Base-by-base conservation (phyloP, 495 filamentous ascomycete genomes). In the Tuber umbilicatum region DNA sequence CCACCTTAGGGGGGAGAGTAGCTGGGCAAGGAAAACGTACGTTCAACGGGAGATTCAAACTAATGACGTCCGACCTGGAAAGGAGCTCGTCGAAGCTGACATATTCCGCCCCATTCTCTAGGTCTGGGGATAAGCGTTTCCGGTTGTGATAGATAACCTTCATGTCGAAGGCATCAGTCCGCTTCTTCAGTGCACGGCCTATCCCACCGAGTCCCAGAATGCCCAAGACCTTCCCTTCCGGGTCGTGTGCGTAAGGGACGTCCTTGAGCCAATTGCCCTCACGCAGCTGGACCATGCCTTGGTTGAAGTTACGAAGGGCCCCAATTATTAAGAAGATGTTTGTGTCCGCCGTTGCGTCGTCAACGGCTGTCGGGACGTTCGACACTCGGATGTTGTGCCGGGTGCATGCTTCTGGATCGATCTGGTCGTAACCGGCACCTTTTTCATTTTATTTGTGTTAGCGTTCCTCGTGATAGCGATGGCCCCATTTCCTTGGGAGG, bases 161-260 rank as follows among this genome's bases (percentile, higher is more conserved):
- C 87, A 93, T 90, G 60, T 88, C 89, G 80, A 93, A 92, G 7
- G 87, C 91, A 68, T 86, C 84, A 1, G 93, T 89, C 69, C 91
- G 89, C 79, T 86, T 89, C 74, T 89, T 89, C 75, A 97, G 86
- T 78, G 92, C 90, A 85, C 90, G 83, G 68, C 91, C 92, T 72
- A 96, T 96, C 47, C 93, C 93, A 40, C 93, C 93, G 88, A 94
- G 94, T 2, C 93, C 93, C 78, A 95, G 87, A 78, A 97, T 90
- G 31, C 91, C 91, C 5, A 93, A 85, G 42, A 86, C 85, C 81
- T 91, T 91, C 39, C 87, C 88, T 76, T 89, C 83, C 37, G 90
- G 91, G 78, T 92, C 91, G 75, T 88, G 89, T 41, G 88, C 89
- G 31, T 90, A 84, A 10, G 85, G 85, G 76, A 87, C 81, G 41